These are phyloP conservation scores for Nothophoma quercina DNA, from an alignment of 2,329 filamentous ascomycete species.

Conservation along the genomic window DNA sequence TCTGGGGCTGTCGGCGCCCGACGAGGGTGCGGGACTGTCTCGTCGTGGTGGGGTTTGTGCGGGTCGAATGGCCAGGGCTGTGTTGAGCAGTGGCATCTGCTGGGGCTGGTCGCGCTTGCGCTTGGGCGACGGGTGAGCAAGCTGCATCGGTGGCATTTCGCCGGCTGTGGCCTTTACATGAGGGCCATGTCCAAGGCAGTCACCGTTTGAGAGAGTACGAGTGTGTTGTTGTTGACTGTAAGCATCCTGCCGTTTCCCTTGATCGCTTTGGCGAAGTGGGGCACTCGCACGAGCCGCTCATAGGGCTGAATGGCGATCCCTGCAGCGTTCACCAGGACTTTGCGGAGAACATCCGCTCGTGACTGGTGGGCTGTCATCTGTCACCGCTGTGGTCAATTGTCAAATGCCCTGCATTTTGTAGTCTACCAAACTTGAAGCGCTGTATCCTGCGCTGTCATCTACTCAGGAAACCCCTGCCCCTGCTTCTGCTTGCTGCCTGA, in stretches of 20 bases:
- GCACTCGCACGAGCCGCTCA: conserved; percentile 3
- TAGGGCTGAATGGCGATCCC: conserved; percentile 32
- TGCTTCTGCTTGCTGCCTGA: conserved; percentile 18
- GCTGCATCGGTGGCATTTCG: conserved; percentile 46
- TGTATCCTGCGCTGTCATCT: not conserved
- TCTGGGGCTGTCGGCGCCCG: conserved; percentile 42
- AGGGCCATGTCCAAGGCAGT: conserved; percentile 14
- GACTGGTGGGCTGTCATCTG: conserved; percentile 5
- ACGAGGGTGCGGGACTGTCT: conserved; percentile 31
- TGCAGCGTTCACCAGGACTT: conserved; percentile 2
- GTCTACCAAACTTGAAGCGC: not conserved
- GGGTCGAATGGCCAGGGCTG: conserved; percentile 35
- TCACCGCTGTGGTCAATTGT: not conserved
- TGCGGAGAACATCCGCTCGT: conserved; percentile 16
- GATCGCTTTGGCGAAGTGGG: conserved; percentile 32
- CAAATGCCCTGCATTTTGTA: not conserved
- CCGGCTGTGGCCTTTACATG: conserved; percentile 35
- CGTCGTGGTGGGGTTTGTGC: conserved; percentile 33
- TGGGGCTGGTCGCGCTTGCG: conserved; percentile 48
- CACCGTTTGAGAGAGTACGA: not conserved
- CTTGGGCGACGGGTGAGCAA: conserved; percentile 48
- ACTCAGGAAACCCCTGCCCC: not conserved
- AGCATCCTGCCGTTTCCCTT: conserved; percentile 12
- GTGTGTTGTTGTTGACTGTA: conserved; percentile 17
- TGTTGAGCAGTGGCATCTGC: conserved; percentile 42